Conservation (phyloP, 495 filamentous ascomycete genomes). For the Penicillium pancosmium region DNA sequence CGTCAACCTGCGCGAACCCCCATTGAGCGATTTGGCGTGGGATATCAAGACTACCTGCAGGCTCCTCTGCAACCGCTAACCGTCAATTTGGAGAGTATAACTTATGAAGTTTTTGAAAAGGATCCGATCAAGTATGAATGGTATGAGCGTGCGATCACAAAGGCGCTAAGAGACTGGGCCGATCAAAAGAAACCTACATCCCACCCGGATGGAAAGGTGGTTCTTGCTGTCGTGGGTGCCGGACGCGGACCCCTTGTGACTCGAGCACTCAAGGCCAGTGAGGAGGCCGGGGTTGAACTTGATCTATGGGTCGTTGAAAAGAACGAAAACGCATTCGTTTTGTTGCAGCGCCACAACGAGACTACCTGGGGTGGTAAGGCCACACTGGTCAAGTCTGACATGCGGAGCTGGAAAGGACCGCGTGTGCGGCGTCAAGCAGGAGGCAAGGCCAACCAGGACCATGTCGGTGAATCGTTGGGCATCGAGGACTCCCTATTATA, state of each 20-base stretch:
- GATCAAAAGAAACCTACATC: constrained; percentile 71
- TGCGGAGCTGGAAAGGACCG: constrained; percentile 90
- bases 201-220: constrained; percentile 66
- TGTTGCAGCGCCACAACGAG: constrained; percentile 84
- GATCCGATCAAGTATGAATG: constrained; percentile 97
- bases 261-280: constrained; percentile 77
- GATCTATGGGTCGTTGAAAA: constrained; percentile 94
- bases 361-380: constrained; percentile 73
- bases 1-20: constrained; percentile 68
- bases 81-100: constrained; percentile 94
- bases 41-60: constrained; percentile 94
- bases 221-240: constrained; percentile 90
- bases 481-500: constrained; percentile 36
- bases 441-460: constrained; percentile 8
- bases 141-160: constrained; percentile 83
- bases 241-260: constrained; percentile 91
- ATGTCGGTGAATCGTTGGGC: constrained; percentile 39
- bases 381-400: constrained; percentile 90
- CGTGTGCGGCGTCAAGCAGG: constrained; percentile 25
- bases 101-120: constrained; percentile 98
- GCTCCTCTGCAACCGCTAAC: constrained; percentile 91
- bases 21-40: constrained; percentile 71
- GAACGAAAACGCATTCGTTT: constrained; percentile 95
- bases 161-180: constrained; percentile 81
- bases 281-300: constrained; percentile 72